Conservation (phyloP, 1,284 basidiomycete species). For the Ustilago vetiveriae region DNA sequence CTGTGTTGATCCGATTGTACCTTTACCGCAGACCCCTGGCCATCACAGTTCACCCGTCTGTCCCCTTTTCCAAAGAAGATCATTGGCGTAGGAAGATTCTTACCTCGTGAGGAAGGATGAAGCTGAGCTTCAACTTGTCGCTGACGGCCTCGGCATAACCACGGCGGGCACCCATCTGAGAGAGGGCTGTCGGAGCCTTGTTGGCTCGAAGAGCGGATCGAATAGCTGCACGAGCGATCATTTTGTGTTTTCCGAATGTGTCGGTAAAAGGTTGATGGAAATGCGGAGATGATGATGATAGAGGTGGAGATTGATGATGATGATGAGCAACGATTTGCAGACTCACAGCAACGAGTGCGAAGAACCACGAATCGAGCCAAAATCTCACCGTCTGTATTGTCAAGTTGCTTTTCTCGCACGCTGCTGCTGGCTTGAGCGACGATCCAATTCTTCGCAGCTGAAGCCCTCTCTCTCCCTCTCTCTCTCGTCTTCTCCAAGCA, state of each 20-base stretch:
- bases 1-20: not conserved
- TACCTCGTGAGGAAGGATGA: slow-evolving; percentile 59
- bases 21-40: no score
- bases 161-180: slow-evolving; percentile 56
- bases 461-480: not conserved
- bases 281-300: no score
- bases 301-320: no score
- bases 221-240: slow-evolving; percentile 44
- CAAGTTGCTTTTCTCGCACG: slow-evolving; percentile 40
- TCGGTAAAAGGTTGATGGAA: not conserved
- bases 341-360: slow-evolving; percentile 6
- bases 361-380: slow-evolving; percentile 6
- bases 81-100: slow-evolving; percentile 14
- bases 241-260: slow-evolving; percentile 9
- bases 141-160: slow-evolving; percentile 66
- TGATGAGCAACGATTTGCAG: not conserved
- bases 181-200: slow-evolving; percentile 35
- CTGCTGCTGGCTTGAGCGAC: slow-evolving; percentile 21
- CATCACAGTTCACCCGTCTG: no score
- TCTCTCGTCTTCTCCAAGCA: not conserved
- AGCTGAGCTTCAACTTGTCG: slow-evolving; percentile 65
- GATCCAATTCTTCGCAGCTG: slow-evolving; percentile 14
- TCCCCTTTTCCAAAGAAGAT: no score
- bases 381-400: not conserved
- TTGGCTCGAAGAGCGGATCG: slow-evolving; percentile 40